phyloP scores from a whole-genome alignment of 305 asterid species.

The Coffea humblotiana region DNA sequence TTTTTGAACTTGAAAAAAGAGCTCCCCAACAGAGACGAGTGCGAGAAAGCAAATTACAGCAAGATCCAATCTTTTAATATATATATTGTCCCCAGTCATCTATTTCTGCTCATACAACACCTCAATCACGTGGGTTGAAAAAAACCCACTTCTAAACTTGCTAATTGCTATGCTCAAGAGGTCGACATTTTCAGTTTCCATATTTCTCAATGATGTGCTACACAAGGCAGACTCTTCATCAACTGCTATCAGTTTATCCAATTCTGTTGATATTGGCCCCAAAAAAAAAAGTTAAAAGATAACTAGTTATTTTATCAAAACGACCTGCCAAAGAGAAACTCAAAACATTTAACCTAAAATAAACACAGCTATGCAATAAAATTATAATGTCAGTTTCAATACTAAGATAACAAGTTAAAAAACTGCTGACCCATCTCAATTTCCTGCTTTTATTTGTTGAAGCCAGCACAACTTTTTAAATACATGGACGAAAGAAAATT shows the following conservation, averaged over 20 bases:
- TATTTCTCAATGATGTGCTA: not conserved
- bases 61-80: not conserved
- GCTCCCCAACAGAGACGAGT: not conserved
- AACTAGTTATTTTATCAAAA: not conserved
- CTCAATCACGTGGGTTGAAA: not conserved
- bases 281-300: not conserved
- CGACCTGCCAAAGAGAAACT: not conserved
- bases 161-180: no score
- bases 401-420: no score
- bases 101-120: not conserved
- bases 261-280: not conserved
- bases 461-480: not conserved
- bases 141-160: slow-evolving; percentile 10
- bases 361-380: not conserved
- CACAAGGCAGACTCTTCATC: not conserved
- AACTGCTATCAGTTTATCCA: not conserved
- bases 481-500: not conserved
- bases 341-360: not conserved
- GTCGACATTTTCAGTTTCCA: not conserved
- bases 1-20: not conserved
- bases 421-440: not conserved
- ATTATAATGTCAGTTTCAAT: not conserved
- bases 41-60: not conserved
- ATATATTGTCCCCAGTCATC: not conserved
- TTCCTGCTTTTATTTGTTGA: not conserved